phyloP scores from a whole-genome alignment of 2,329 filamentous ascomycete species.

The Daldinia eschscholtzii region DNA sequence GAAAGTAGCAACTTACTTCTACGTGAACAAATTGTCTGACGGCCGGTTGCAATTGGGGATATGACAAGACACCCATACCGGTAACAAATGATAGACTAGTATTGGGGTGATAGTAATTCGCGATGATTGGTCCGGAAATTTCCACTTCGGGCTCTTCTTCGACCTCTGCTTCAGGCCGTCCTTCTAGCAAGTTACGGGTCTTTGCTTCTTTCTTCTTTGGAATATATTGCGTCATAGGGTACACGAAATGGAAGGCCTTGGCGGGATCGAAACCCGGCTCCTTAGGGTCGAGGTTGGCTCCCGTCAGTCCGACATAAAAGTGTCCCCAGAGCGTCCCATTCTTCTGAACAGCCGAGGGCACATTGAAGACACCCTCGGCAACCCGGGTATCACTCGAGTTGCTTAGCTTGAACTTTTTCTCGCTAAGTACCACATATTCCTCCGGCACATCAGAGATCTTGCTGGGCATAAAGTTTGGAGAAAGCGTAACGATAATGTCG shows the following conservation, averaged over 20 bases:
- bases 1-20: constrained; percentile 62
- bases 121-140: constrained; percentile 75
- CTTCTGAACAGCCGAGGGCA: constrained; percentile 84
- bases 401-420: constrained; percentile 83
- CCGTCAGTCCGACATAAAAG: constrained; percentile 86
- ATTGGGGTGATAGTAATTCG: constrained; percentile 95
- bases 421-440: constrained; percentile 80
- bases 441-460: constrained; percentile 74
- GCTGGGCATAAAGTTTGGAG: constrained; percentile 76
- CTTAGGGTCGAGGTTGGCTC: constrained; percentile 80
- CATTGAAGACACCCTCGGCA: constrained; percentile 79
- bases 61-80: constrained; percentile 78
- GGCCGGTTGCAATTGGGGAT: constrained; percentile 76
- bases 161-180: constrained; percentile 59
- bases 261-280: constrained; percentile 77
- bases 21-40: constrained; percentile 82
- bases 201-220: constrained; percentile 91
- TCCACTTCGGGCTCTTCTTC: constrained; percentile 65
- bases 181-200: constrained; percentile 85
- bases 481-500: constrained; percentile 88
- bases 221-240: constrained; percentile 89
- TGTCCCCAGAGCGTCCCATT: constrained; percentile 97
- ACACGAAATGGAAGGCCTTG: constrained; percentile 84
- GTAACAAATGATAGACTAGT: constrained; percentile 90
- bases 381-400: constrained; percentile 83